Base-by-base conservation (phyloP, 2,329 filamentous ascomycete species). In the Zalaria obscura region DNA sequence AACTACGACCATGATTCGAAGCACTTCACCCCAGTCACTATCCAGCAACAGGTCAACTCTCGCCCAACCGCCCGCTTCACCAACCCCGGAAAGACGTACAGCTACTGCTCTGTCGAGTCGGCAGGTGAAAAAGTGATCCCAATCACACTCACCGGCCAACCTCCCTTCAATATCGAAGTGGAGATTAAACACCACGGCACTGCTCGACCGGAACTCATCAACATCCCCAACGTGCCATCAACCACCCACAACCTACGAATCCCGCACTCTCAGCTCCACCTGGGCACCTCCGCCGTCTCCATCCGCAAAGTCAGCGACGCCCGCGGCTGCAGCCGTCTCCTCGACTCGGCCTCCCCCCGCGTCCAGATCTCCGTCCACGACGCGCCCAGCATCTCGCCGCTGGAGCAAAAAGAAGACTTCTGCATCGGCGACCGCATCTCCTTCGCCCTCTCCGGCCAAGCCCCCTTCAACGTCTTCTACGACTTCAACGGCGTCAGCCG, bases 351-450 rank as follows among this genome's bases (percentile, higher is more conserved):
- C 5, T 73, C 77, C 0, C 82, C 85, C 0, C 78, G 83, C 5
- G 85, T 98, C 10, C 83, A 93, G 54, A 83, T 98, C 38, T 82
- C 89, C 45, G 83, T 98, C 5, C 93, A 88, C 52, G 87, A 96
- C 53, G 85, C 91, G 1, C 91, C 91, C 1, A 83, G 83, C 5
- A 93, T 96, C 52, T 84, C 88, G 44, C 78, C 89, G 3, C 72
- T 94, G 31, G 88, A 96, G 55, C 78, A 83, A 25, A 79, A 83
- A 46, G 72, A 72, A 10, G 85, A 98, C 64, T 95, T 89, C 64
- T 98, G 91, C 61, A 88, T 98, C 7, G 91, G 93, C 49, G 91
- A 98, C 60, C 81, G 88, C 41, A 81, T 98, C 49, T 83, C 84
- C 3, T 98, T 94, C 64, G 87, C 85, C 0, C 76, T 98, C 4